phyloP scores from a whole-genome alignment of 192 early-diverging fungal species.

The Coemansia sp. region DNA sequence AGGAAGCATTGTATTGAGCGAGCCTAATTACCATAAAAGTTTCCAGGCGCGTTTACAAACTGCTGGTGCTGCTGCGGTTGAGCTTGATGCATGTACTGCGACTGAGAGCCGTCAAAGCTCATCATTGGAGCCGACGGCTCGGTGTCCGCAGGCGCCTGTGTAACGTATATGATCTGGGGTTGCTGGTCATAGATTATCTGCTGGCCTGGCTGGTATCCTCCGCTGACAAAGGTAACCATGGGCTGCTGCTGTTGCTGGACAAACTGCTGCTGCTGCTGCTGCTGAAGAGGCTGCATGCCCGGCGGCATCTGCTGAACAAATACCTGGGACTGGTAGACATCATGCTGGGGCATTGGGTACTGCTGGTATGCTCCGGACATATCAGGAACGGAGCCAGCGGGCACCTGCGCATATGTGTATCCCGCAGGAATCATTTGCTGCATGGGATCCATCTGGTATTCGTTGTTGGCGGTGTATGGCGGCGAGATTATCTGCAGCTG shows the following conservation, averaged over 20 bases:
- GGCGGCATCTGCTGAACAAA: slow-evolving; percentile 11
- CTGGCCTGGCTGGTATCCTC: slow-evolving; percentile 7
- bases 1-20: slow-evolving; percentile 4
- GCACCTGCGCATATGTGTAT: slow-evolving; percentile 7
- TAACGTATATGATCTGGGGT: slow-evolving; percentile 10
- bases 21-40: slow-evolving; percentile 22
- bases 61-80: slow-evolving; percentile 17
- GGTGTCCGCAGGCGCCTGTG: background rate
- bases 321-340: slow-evolving; percentile 16
- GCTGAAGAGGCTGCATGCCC: slow-evolving; percentile 1
- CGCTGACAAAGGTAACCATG: background rate
- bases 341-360: slow-evolving; percentile 1
- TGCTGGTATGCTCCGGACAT: slow-evolving; percentile 6
- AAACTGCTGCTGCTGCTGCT: background rate
- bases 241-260: slow-evolving; percentile 14
- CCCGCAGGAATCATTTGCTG: background rate
- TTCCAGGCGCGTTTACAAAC: slow-evolving; percentile 44
- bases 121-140: slow-evolving; percentile 30
- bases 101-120: slow-evolving; percentile 10
- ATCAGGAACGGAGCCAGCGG: slow-evolving; percentile 1
- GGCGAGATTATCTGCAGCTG: slow-evolving; percentile 8
- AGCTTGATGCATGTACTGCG: slow-evolving; percentile 11
- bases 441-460: slow-evolving; percentile 7
- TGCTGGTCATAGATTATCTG: slow-evolving; percentile 8
- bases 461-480: background rate